These are phyloP conservation scores for Raffaelea arxii DNA, from an alignment of 2,329 filamentous ascomycete genomes.

Conservation along the genomic window DNA sequence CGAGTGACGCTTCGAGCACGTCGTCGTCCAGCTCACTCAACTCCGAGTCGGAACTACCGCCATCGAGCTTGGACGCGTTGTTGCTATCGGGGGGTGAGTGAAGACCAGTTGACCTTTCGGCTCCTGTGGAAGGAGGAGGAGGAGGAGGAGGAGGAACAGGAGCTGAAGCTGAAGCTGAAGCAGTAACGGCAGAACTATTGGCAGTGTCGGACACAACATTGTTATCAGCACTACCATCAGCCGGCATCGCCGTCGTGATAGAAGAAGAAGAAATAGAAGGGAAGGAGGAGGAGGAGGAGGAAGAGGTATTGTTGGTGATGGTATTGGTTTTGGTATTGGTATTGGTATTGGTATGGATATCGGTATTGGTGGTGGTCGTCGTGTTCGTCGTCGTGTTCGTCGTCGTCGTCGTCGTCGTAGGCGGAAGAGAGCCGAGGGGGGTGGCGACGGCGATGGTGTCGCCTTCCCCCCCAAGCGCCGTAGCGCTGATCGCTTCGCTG, in stretches of 20 bases:
- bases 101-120: constrained; percentile 34
- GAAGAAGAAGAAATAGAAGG: too few species aligned
- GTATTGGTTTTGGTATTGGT: background rate
- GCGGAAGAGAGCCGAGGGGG: constrained; percentile 4
- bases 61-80: constrained; percentile 47
- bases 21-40: constrained; percentile 58
- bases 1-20: constrained; percentile 30
- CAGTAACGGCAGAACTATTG: background rate
- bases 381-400: constrained; percentile 5
- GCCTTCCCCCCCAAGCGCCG: constrained; percentile 28
- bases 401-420: background rate
- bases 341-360: background rate
- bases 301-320: constrained; percentile 11
- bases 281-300: too few species aligned
- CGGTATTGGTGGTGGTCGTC: background rate
- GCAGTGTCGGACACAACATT: too few species aligned
- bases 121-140: constrained; percentile 6
- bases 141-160: constrained; percentile 7
- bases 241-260: too few species aligned
- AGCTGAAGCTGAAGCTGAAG: background rate
- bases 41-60: constrained; percentile 47
- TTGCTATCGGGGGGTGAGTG: constrained; percentile 58
- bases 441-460: constrained; percentile 17
- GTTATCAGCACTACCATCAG: too few species aligned
- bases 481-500: constrained; percentile 42